Evolutionary conservation across 2,329 filamentous ascomycete genomes (phyloP).

Genomic region (Gnomoniopsis sp.): DNA sequence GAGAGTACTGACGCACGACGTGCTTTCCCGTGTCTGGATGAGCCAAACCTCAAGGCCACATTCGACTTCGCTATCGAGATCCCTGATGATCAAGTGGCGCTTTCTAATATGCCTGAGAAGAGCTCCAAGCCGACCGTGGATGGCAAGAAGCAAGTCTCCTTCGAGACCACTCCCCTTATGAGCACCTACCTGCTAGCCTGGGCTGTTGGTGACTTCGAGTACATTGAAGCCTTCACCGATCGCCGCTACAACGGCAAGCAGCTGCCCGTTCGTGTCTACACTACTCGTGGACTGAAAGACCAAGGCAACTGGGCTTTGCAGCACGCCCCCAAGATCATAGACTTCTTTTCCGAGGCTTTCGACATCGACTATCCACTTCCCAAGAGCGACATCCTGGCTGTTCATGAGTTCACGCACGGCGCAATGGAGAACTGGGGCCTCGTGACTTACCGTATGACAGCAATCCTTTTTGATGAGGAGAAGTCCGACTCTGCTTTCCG

Average conservation of each 20-base stretch:
- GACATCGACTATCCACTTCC: slow-evolving; percentile 89
- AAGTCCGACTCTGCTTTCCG: slow-evolving; percentile 87
- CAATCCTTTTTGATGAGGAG: slow-evolving; percentile 92
- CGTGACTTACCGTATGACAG: slow-evolving; percentile 92
- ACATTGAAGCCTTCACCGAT: slow-evolving; percentile 86
- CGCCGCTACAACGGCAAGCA: slow-evolving; percentile 88
- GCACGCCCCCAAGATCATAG: slow-evolving; percentile 88
- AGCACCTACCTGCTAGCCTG: slow-evolving; percentile 88
- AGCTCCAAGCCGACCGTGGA: slow-evolving; percentile 54
- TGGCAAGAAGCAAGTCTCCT: slow-evolving; percentile 71
- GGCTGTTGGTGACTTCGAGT: slow-evolving; percentile 96
- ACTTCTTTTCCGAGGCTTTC: slow-evolving; percentile 95
- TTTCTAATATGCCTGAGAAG: slow-evolving; percentile 96
- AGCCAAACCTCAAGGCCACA: slow-evolving; percentile 93
- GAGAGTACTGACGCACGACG: slow-evolving; percentile 93
- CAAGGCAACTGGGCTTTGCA: slow-evolving; percentile 87
- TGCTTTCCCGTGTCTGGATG: slow-evolving; percentile 97
- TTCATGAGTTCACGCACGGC: slow-evolving; percentile 85
- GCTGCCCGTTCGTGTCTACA: slow-evolving; percentile 93
- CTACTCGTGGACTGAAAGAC: slow-evolving; percentile 87
- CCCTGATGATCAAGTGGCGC: slow-evolving; percentile 79
- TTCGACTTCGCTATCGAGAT: slow-evolving; percentile 94
- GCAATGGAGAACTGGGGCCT: slow-evolving; percentile 98
- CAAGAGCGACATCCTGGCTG: slow-evolving; percentile 85
- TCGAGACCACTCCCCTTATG: slow-evolving; percentile 85